Conservation (phyloP, 495 filamentous ascomycete genomes). For the Tuber borchii region DNA sequence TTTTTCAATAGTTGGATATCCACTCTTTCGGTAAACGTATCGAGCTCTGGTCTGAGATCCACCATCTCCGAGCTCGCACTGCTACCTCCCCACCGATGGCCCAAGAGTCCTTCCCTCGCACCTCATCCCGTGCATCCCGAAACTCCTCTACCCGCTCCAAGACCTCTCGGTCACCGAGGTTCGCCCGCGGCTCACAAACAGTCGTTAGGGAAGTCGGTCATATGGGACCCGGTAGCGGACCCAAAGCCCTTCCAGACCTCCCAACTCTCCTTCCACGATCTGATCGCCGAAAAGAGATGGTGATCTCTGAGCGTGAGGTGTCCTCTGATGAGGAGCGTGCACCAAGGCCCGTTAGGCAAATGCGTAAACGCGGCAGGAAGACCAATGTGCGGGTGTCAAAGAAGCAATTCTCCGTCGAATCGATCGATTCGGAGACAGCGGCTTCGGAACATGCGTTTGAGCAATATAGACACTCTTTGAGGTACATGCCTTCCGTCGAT, state of each 20-base stretch:
- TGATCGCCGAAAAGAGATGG: constrained; percentile 24
- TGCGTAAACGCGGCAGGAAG: constrained; percentile 30
- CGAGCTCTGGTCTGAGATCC: constrained; percentile 76
- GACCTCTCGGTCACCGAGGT: constrained; percentile 25
- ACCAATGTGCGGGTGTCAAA: constrained; percentile 38
- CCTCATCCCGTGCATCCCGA: constrained; percentile 27
- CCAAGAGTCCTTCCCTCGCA: constrained; percentile 27
- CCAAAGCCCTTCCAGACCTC: constrained; percentile 30
- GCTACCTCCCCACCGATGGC: constrained; percentile 49
- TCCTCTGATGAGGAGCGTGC: constrained; percentile 32
- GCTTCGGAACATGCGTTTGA: constrained; percentile 25
- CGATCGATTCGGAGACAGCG: constrained; percentile 36
- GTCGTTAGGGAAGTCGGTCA: constrained; percentile 31
- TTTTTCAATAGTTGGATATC: constrained; percentile 57
- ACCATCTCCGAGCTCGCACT: constrained; percentile 58
- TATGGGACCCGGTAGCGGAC: constrained; percentile 24
- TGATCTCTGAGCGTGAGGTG: constrained; percentile 23
- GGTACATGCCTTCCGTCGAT: constrained; percentile 30
- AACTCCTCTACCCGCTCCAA: constrained; percentile 29
- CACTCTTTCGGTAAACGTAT: constrained; percentile 88
- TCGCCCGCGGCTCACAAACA: constrained; percentile 22
- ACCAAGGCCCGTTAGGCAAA: constrained; percentile 24
- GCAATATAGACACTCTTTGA: constrained; percentile 25
- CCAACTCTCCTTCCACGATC: constrained; percentile 26
- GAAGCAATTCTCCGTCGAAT: constrained; percentile 31